Base-by-base conservation (phyloP, 106 monocot species). In the Acorus calamus region DNA sequence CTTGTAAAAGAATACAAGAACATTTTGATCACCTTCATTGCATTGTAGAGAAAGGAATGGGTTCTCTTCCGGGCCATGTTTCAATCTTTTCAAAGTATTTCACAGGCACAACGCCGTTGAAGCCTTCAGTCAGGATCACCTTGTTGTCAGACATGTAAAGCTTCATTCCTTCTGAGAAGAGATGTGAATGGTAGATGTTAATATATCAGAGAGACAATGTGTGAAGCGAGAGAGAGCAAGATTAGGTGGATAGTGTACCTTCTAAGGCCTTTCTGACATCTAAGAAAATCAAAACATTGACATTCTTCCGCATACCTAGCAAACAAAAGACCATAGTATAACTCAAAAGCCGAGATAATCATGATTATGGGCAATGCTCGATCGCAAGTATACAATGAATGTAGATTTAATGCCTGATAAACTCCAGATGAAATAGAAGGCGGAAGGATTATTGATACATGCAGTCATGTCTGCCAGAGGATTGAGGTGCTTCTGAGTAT, bases 111-210 rank as follows among this genome's bases (percentile, higher is more conserved):
- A 79, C 68, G 56, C 98, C 98, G 71, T 98, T 79, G 14, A 98
- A 98, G 55, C 98, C 98, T 71, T 92, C 98, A 0, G 98, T 98
- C 67, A 98, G 69, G 9, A 98, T 88, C 52, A 98, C 92, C 62
- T 81, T 85, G 62, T 98, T 98, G 63, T 92, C 92, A 4, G 98
- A 92, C 12, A 88, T 71, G 64, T 83, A 92, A 9, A 98, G 55
- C 75, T 92, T 88, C 98, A 98, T 92, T 69, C 92, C 98, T 41
- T 92, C 98, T 91, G 61, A 58, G 44, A 65, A 7, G 42, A 7
- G 8, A 47, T 28, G 48, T 11, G 11, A n/a, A 56, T 11, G 10
- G 13, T 13, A 56, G 10, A n/a, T 13, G 3, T 56, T 56, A 50
- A 59, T 59, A 6, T 28, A 50, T 47, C 41, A 46, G 56, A 6